Evolutionary conservation across 495 filamentous ascomycete genomes (phyloP), one percentile per base, ranked within the genome.

Genomic region (Rusavskia elegans): DNA sequence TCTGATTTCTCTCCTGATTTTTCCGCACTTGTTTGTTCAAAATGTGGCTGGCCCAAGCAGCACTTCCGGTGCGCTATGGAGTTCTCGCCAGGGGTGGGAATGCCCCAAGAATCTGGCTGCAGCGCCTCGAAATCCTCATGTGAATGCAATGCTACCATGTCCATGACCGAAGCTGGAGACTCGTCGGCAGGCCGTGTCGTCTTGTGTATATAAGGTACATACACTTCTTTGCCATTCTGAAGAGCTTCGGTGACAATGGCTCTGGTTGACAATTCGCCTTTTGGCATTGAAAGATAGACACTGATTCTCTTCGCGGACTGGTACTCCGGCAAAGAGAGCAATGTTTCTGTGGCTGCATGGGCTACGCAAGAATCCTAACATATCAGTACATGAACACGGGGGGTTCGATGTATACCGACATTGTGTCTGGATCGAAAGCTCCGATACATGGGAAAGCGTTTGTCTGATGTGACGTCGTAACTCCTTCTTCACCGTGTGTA

Each of bases 261-360:
- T 25, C 79, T 79, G 14, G 93, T 97, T 44, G 83, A 82, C 14
- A 95, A 75, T 64, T 98, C 92, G 16, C 81, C 82, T 36, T 67
- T 64, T 3, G 87, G 87, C 89, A 98, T 98, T 13, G 92, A 94
- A 19, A 98, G 71, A 63, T 93, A 98, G 27, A 97, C 74, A 51
- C 87, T 84, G 56, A 97, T 76, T 25, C 80, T 73, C 52, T 75
- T 75, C 29, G 89, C 87, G 41, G 77, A 69, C 37, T 72, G 70
- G 60, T 93, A 96, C 54, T 82, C 75, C 11, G 78, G 68, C 45
- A 80, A 63, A 16, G 74, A 68, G n/a, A 80, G 65, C 30, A 94
- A 63, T 11, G 71, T 70, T 48, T 73, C 72, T 49, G 74, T 74
- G 4, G 80, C 79, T 52, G 64, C 65, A 49, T 63, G 58, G 52